Conservation (phyloP, 164 flowering plant species). For the Stephania yunnanensis region DNA sequence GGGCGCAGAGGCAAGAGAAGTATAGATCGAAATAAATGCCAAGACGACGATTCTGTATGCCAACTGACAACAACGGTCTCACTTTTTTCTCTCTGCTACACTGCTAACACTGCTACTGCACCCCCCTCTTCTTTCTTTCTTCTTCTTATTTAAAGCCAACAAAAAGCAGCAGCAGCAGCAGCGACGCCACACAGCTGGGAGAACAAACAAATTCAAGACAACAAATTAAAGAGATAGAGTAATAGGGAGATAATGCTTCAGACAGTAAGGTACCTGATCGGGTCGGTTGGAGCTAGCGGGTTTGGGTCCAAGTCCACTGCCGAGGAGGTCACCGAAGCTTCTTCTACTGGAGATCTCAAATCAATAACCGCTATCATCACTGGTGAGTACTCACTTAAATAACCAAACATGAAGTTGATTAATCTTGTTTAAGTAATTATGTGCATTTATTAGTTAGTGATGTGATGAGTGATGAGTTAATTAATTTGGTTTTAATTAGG, state of each 20-base stretch:
- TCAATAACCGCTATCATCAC: conserved; percentile 83
- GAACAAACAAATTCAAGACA: not conserved
- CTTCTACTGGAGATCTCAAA: conserved; percentile 45
- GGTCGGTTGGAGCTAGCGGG: conserved; percentile 66
- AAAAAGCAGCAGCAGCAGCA: not conserved
- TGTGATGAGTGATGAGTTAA: no score
- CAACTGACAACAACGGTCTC: conserved; percentile 1
- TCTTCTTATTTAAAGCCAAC: not conserved
- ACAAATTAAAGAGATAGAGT: not conserved
- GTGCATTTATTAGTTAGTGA: no score
- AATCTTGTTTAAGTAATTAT: no score
- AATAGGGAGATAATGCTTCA: conserved; percentile 46
- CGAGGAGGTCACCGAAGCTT: conserved; percentile 60
- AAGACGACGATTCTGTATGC: not conserved
- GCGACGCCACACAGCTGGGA: not conserved
- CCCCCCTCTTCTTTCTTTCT: not conserved
- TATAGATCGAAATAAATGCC: not conserved
- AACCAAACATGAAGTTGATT: no score
- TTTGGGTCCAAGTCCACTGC: conserved; percentile 91
- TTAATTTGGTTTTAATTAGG: no score
- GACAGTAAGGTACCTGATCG: conserved; percentile 63
- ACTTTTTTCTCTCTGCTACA: not conserved
- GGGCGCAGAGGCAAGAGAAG: not conserved
- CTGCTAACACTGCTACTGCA: not conserved
- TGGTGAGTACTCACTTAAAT: conserved; percentile 21